These are phyloP conservation scores for Mycena rebaudengoi DNA, from an alignment of 768 basidiomycete species.

Conservation along the genomic window DNA sequence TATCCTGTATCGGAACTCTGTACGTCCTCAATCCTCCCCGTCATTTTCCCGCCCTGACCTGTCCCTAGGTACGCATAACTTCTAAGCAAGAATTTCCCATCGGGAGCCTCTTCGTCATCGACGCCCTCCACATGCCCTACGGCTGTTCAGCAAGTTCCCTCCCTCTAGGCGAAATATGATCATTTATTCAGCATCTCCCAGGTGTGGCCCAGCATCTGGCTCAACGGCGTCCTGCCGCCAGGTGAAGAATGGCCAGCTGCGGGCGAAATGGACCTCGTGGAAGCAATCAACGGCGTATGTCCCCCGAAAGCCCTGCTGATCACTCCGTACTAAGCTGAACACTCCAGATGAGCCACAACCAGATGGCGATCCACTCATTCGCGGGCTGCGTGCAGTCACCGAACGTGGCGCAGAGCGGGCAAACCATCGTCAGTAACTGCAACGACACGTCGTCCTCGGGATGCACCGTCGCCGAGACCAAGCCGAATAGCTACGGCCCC, in stretches of 20 bases:
- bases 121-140: constrained; percentile 56
- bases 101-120: constrained; percentile 55
- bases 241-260: constrained; percentile 52
- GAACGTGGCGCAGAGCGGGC: constrained; percentile 34
- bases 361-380: constrained; percentile 22
- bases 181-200: constrained; percentile 13
- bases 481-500: constrained; percentile 67
- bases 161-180: neutral
- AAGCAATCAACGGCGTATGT: constrained; percentile 27
- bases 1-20: constrained; percentile 26
- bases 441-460: constrained; percentile 58
- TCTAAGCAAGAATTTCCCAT: constrained; percentile 48
- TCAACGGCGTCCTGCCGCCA: constrained; percentile 42
- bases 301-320: neutral
- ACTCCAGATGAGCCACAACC: constrained; percentile 20
- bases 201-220: constrained; percentile 61
- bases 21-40: neutral
- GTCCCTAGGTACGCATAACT: constrained; percentile 11
- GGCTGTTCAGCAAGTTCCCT: constrained; percentile 54
- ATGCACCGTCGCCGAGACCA: constrained; percentile 70
- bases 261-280: constrained; percentile 54
- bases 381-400: constrained; percentile 17
- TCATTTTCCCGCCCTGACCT: neutral
- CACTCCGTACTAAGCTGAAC: neutral
- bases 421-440: constrained; percentile 52